A percentile compares a stretch with the other conserved stretches of the same genome.
These are phyloP conservation scores for Nigrospora osmanthi DNA, from an alignment of 2,329 filamentous ascomycete genomes.

Conservation along the genomic window DNA sequence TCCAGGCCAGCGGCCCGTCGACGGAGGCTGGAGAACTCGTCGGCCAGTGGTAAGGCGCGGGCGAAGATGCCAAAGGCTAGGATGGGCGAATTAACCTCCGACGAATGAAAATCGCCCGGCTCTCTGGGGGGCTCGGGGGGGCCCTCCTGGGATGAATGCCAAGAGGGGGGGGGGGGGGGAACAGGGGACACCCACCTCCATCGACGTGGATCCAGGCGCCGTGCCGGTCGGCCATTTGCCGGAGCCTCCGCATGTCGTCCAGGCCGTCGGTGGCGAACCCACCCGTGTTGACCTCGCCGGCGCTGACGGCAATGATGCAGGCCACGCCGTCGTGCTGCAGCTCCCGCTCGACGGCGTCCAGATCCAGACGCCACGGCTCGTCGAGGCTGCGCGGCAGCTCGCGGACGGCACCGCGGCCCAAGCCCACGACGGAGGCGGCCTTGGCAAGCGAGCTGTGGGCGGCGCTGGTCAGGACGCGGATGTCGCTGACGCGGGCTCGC, in stretches of 20 bases:
- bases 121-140: too few species aligned
- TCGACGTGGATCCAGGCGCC: slow-evolving; percentile 86
- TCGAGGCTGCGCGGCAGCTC: slow-evolving; percentile 42
- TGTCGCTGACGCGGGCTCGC: slow-evolving; percentile 52
- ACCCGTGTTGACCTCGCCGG: slow-evolving; percentile 86
- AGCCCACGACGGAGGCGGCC: slow-evolving; percentile 72
- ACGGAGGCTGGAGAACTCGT: slow-evolving; percentile 48
- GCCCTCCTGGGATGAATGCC: not conserved
- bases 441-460: slow-evolving; percentile 81
- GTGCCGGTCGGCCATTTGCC: slow-evolving; percentile 63
- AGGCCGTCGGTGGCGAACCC: slow-evolving; percentile 58
- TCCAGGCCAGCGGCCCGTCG: slow-evolving; percentile 57
- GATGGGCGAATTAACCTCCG: too few species aligned
- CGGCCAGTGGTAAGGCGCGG: slow-evolving; percentile 49
- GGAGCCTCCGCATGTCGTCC: slow-evolving; percentile 54
- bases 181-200: slow-evolving; percentile 42
- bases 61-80: slow-evolving; percentile 77
- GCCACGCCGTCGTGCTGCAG: slow-evolving; percentile 46
- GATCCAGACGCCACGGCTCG: slow-evolving; percentile 62
- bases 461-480: slow-evolving; percentile 74
- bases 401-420: slow-evolving; percentile 63
- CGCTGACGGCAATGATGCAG: slow-evolving; percentile 75
- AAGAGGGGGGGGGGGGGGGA: too few species aligned
- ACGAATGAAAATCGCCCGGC: too few species aligned
- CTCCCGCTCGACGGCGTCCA: slow-evolving; percentile 54